phyloP scores from a whole-genome alignment of 352 stramenopile species.

The Phytophthora sansomeana region DNA sequence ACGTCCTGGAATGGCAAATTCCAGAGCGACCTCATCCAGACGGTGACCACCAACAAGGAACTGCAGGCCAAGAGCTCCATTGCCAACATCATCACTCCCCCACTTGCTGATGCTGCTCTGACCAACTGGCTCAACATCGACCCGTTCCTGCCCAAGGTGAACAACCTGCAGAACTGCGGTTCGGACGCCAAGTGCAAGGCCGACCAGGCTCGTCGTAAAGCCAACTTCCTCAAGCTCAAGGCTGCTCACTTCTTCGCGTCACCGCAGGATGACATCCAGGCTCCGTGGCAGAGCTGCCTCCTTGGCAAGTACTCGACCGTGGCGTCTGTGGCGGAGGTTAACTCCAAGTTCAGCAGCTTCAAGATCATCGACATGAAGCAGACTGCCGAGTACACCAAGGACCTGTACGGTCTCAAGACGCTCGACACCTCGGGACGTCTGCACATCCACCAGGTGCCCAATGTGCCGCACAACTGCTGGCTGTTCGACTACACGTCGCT shows the following conservation, averaged over 20 bases:
- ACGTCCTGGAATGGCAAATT: constrained; percentile 45
- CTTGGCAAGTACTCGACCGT: constrained; percentile 55
- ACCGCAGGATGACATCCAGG: constrained; percentile 45
- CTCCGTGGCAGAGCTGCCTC: constrained; percentile 49
- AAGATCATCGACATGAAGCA: constrained; percentile 41
- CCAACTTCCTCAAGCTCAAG: constrained; percentile 53
- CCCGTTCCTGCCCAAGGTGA: constrained; percentile 48
- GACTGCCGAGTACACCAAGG: constrained; percentile 44
- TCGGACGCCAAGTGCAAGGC: constrained; percentile 15
- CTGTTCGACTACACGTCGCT: constrained; percentile 48
- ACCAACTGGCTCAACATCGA: constrained; percentile 46
- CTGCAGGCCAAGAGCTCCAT: constrained; percentile 45
- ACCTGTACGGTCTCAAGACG: constrained; percentile 52
- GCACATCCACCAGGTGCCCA: constrained; percentile 33
- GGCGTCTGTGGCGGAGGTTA: constrained; percentile 25
- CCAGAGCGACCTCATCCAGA: constrained; percentile 47
- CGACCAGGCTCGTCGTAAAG: constrained; percentile 42
- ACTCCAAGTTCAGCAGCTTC: constrained; percentile 45
- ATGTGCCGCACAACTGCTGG: constrained; percentile 55
- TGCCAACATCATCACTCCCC: constrained; percentile 41
- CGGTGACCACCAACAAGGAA: constrained; percentile 27
- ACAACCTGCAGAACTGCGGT: constrained; percentile 39
- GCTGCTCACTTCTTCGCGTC: constrained; percentile 63
- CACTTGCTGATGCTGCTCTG: constrained; percentile 26
- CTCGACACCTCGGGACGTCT: constrained; percentile 35